Evolutionary conservation across 2,329 filamentous ascomycete species (phyloP).

Genomic region (Amesomyces nigricolor): DNA sequence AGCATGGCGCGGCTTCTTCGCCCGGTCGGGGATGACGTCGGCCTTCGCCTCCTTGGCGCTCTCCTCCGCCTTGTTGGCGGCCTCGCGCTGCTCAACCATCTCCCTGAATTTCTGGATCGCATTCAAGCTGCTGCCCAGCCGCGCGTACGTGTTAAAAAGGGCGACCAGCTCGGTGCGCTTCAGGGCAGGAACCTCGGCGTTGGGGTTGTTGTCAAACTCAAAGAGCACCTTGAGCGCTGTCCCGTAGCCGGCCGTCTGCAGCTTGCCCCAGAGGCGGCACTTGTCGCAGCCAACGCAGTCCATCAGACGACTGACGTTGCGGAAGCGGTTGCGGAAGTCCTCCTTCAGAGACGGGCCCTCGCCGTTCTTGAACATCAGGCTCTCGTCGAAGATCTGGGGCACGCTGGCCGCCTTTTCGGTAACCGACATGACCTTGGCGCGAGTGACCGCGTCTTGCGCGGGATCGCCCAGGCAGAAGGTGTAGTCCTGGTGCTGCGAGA

Average conservation of each 20-base stretch:
- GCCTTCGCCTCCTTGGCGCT: slow-evolving; percentile 24
- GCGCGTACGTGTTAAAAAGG: slow-evolving; percentile 86
- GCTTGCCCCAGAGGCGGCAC: slow-evolving; percentile 94
- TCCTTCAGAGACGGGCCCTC: slow-evolving; percentile 79
- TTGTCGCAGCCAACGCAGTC: slow-evolving; percentile 99
- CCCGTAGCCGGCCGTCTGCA: slow-evolving; percentile 92
- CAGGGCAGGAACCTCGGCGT: slow-evolving; percentile 52
- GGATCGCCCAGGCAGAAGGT: slow-evolving; percentile 88
- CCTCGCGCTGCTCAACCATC: slow-evolving; percentile 43
- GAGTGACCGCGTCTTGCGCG: slow-evolving; percentile 71
- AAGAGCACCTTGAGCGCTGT: slow-evolving; percentile 94
- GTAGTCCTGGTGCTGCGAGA: slow-evolving; percentile 58
- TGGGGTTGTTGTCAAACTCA: slow-evolving; percentile 71
- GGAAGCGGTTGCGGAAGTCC: slow-evolving; percentile 94
- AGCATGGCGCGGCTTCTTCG: slow-evolving; percentile 42
- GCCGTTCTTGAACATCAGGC: slow-evolving; percentile 83
- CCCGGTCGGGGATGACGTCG: slow-evolving; percentile 33
- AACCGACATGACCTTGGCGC: slow-evolving; percentile 73
- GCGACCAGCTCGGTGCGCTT: slow-evolving; percentile 90
- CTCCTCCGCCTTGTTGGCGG: slow-evolving; percentile 25
- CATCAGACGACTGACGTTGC: slow-evolving; percentile 95
- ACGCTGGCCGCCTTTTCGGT: slow-evolving; percentile 63
- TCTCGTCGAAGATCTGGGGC: slow-evolving; percentile 89
- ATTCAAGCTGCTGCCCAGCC: slow-evolving; percentile 73
- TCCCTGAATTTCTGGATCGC: slow-evolving; percentile 66